Evolutionary conservation across 306 rosid genomes (phyloP).

Genomic region (Dalbergia oliveri): DNA sequence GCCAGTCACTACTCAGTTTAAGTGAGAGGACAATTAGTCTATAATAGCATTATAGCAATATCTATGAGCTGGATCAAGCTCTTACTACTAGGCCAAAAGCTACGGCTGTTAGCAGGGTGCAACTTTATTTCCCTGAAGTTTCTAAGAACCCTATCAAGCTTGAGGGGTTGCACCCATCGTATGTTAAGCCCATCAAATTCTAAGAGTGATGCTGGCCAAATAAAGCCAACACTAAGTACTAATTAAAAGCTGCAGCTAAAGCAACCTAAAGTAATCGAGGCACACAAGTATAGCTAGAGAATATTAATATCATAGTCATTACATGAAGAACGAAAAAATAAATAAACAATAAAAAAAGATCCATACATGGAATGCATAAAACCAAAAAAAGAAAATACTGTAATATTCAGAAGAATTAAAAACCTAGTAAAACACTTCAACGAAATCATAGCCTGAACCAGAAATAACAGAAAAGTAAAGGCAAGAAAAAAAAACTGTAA

Average conservation of each 20-base stretch:
- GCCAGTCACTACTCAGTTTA: conserved; percentile 14
- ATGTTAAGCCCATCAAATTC: too few species aligned
- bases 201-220: too few species aligned
- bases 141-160: too few species aligned
- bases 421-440: conserved; percentile 40
- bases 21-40: neutral
- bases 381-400: conserved; percentile 7
- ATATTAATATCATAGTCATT: neutral
- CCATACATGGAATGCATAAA: conserved; percentile 25
- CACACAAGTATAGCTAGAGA: conserved; percentile 13
- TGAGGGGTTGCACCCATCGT: too few species aligned
- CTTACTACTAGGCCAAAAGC: too few species aligned
- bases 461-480: conserved; percentile 4
- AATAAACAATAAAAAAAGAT: conserved; percentile 5
- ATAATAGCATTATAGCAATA: neutral
- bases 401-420: conserved; percentile 1
- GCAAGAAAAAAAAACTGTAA: neutral
- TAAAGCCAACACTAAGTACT: neutral
- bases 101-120: too few species aligned
- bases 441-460: neutral
- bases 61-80: too few species aligned
- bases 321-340: neutral
- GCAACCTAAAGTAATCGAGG: conserved; percentile 17
- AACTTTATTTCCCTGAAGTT: too few species aligned
- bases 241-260: neutral